Percentiles rank a stretch among this genome's conserved stretches.
Evolutionary conservation across 257 asterid genomes (phyloP).

Genomic region (Ajuga chamaepitys): DNA sequence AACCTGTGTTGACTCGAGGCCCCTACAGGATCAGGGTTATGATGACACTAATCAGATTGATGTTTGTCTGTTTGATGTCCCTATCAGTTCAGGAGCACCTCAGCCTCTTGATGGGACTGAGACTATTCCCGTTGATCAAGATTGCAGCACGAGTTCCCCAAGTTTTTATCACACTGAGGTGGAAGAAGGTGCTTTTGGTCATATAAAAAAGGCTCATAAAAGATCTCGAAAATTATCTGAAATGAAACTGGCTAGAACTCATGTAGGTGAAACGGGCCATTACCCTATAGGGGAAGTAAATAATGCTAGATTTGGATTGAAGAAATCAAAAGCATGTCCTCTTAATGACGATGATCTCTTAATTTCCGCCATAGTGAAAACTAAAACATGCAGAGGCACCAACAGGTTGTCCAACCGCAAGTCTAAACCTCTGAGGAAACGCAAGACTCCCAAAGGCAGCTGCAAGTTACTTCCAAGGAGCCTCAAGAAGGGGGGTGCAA

Average conservation of each 20-base stretch:
- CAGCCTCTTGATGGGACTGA: conserved; percentile 34
- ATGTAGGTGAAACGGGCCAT: conserved; percentile 6
- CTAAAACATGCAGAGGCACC: conserved; percentile 38
- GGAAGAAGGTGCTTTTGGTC: conserved; percentile 27
- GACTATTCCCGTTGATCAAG: conserved; percentile 31
- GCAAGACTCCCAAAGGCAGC: conserved; percentile 64
- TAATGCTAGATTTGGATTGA: conserved; percentile 27
- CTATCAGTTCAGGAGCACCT: conserved; percentile 42
- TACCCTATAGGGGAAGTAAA: conserved; percentile 13
- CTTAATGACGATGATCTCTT: conserved; percentile 70
- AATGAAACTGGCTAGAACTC: conserved; percentile 39
- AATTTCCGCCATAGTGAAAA: conserved; percentile 67
- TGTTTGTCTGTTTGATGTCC: conserved; percentile 52
- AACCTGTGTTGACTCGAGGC: conserved; percentile 17
- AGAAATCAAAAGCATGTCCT: conserved; percentile 38
- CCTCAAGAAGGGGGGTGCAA: conserved; percentile 66
- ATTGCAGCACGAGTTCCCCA: conserved; percentile 41
- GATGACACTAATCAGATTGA: conserved; percentile 36
- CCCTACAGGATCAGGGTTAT: conserved; percentile 33
- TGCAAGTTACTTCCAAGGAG: conserved; percentile 78
- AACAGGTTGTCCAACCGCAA: conserved; percentile 41
- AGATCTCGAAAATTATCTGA: conserved; percentile 66
- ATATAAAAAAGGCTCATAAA: conserved; percentile 38
- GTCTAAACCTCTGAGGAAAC: conserved; percentile 48
- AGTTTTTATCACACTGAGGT: conserved; percentile 31